Conservation (phyloP, 2,329 filamentous ascomycete species). For the Verticillium longisporum region DNA sequence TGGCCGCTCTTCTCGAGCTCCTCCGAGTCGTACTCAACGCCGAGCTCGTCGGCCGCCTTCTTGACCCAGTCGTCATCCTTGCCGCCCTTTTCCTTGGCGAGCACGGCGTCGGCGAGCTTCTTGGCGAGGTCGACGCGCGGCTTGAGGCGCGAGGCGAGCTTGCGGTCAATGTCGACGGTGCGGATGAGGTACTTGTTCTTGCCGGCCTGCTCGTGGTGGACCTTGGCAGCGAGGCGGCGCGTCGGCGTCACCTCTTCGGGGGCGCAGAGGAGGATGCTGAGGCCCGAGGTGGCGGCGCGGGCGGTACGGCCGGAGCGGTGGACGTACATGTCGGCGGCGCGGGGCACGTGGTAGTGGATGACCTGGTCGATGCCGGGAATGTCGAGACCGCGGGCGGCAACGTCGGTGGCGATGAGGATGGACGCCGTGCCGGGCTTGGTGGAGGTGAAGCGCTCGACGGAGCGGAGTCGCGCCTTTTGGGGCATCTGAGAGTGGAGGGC, state of each 20-base stretch:
- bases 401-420: constrained; percentile 86
- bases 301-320: constrained; percentile 93
- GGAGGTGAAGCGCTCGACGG: constrained; percentile 79
- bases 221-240: constrained; percentile 76
- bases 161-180: constrained; percentile 76
- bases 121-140: constrained; percentile 77
- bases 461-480: constrained; percentile 90
- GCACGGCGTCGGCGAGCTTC: constrained; percentile 70
- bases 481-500: constrained; percentile 90
- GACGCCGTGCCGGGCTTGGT: constrained; percentile 45
- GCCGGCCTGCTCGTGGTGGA: constrained; percentile 59
- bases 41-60: constrained; percentile 81
- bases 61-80: constrained; percentile 81
- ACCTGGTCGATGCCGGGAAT: constrained; percentile 86
- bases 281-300: constrained; percentile 68
- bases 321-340: constrained; percentile 87
- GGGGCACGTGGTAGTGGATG: constrained; percentile 91
- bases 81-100: constrained; percentile 81
- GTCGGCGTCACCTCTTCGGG: constrained; percentile 88
- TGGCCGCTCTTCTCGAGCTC: constrained; percentile 64
- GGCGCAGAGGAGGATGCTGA: constrained; percentile 81
- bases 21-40: constrained; percentile 88
- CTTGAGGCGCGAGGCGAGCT: constrained; percentile 68
- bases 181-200: constrained; percentile 58
- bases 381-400: constrained; percentile 88